Evolutionary conservation across 305 asterid species (phyloP).

Genomic region (Fraxinus baroniana): DNA sequence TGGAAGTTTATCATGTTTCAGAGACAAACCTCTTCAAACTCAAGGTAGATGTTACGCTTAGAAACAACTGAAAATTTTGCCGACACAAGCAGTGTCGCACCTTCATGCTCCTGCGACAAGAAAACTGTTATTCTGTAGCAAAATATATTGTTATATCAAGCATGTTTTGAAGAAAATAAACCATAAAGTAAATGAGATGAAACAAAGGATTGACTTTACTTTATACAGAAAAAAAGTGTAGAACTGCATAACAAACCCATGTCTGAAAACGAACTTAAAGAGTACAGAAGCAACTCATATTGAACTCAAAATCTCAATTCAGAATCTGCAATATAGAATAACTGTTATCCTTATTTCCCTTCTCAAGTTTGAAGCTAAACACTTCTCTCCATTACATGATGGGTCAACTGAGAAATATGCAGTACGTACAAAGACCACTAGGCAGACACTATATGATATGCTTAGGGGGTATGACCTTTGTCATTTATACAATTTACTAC

Average conservation of each 20-base stretch:
- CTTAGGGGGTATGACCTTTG: not conserved
- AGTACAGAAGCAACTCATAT: not conserved
- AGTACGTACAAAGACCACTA: not conserved
- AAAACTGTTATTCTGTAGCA: slow-evolving; percentile 19
- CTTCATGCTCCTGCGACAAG: slow-evolving; percentile 76
- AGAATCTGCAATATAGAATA: not conserved
- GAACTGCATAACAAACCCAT: not conserved
- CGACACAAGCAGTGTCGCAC: slow-evolving; percentile 73
- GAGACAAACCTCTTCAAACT: slow-evolving; percentile 71
- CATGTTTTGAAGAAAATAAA: not conserved
- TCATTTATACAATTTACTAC: not conserved
- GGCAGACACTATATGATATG: not conserved
- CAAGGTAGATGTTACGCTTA: slow-evolving; percentile 63
- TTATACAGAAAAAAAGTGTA: not conserved
- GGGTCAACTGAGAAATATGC: not conserved
- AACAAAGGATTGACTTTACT: not conserved
- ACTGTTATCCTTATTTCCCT: not conserved
- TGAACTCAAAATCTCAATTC: not conserved
- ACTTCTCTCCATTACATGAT: not conserved
- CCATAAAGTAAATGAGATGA: not conserved
- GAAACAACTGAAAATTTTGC: slow-evolving; percentile 78
- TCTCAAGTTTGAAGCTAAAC: not conserved
- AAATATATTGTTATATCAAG: slow-evolving; percentile 1
- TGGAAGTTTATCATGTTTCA: not conserved
- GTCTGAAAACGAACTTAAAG: not conserved